Evolutionary conservation across 176 grass and related monocot species (phyloP).

Genomic region (Thinopyrum elongatum): DNA sequence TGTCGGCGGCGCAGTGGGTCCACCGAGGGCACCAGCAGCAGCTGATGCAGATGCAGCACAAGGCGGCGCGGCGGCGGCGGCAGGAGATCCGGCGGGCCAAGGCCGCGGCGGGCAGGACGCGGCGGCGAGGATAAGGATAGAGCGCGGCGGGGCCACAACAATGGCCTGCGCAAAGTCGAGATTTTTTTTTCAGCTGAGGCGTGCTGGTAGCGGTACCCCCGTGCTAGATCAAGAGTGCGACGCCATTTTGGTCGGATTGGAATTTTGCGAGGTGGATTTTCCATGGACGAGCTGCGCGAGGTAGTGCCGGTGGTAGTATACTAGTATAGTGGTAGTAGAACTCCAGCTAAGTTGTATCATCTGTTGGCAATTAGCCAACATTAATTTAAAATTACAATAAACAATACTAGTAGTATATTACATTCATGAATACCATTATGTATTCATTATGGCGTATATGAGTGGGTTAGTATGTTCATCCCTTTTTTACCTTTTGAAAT

Average conservation of each 20-base stretch:
- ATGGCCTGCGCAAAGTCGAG: not conserved
- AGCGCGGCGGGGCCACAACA: not conserved
- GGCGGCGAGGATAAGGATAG: constrained; percentile 11
- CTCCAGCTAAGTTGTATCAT: not conserved
- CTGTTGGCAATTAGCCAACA: not conserved
- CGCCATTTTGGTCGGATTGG: not conserved
- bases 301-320: not conserved
- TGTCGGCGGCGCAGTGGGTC: not conserved
- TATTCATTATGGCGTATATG: not conserved
- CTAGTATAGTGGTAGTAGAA: not conserved
- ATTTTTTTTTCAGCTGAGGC: not conserved
- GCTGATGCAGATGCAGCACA: not conserved
- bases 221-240: not conserved
- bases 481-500: not conserved
- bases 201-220: not conserved
- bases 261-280: not conserved
- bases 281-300: not conserved
- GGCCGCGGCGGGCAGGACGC: constrained; percentile 14
- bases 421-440: not conserved
- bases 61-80: constrained; percentile 37
- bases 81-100: constrained; percentile 34
- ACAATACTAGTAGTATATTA: not conserved
- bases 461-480: not conserved
- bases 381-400: not conserved
- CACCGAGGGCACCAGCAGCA: not conserved